Conservation (phyloP, 768 basidiomycete species). For the Rhizopogon sp. region DNA sequence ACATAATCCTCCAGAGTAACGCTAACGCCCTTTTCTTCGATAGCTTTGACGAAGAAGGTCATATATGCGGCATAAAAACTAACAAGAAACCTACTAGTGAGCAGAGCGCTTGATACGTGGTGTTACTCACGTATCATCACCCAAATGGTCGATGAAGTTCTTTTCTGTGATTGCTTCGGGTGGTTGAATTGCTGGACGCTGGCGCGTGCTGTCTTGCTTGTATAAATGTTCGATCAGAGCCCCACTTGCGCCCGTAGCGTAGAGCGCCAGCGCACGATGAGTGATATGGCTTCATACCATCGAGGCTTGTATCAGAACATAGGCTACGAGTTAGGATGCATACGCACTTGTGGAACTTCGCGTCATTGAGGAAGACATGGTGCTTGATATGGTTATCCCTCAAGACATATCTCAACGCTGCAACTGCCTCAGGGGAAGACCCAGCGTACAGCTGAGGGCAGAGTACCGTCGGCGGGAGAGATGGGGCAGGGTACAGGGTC, state of each 20-base stretch:
- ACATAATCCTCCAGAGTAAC: constrained; percentile 9
- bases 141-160: constrained; percentile 5
- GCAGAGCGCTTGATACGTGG: neutral
- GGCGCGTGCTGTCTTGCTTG: too few relatives aligned
- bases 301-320: neutral
- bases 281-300: too few relatives aligned
- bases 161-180: neutral
- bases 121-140: constrained; percentile 5
- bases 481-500: constrained; percentile 1
- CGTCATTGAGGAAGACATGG: constrained; percentile 44
- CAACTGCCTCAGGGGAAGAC: constrained; percentile 22
- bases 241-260: too few relatives aligned
- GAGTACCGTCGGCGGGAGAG: neutral
- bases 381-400: constrained; percentile 38
- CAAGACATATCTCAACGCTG: constrained; percentile 22
- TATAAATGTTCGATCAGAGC: too few relatives aligned
- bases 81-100: neutral
- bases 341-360: constrained; percentile 42
- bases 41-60: neutral
- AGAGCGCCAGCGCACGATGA: too few relatives aligned
- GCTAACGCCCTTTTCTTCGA: constrained; percentile 1
- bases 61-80: constrained; percentile 4
- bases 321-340: neutral
- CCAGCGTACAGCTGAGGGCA: constrained; percentile 6
- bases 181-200: too few relatives aligned